Evolutionary conservation across 2,329 filamentous ascomycete genomes (phyloP).

Genomic region (Didymella arachidicola): DNA sequence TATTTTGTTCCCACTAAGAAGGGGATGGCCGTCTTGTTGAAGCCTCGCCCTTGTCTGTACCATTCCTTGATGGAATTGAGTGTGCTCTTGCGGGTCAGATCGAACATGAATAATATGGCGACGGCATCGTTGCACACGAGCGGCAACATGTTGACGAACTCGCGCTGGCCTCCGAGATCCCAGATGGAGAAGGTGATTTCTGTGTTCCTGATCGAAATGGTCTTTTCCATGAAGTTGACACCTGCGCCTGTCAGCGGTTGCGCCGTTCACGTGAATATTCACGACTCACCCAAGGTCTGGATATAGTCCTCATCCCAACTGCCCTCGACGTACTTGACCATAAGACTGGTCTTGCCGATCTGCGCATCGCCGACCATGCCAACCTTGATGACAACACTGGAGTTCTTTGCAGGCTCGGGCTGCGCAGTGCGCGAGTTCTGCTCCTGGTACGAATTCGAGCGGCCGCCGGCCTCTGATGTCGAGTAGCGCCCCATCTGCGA

Average conservation of each 20-base stretch:
- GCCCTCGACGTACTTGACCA: slow-evolving; percentile 99
- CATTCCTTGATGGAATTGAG: slow-evolving; percentile 99
- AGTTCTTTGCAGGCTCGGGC: slow-evolving; percentile 56
- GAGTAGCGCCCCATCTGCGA: slow-evolving; percentile 60
- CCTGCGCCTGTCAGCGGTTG: slow-evolving; percentile 58
- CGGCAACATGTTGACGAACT: slow-evolving; percentile 99
- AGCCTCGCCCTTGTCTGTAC: slow-evolving; percentile 96
- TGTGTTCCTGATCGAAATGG: slow-evolving; percentile 97
- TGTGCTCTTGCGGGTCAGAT: slow-evolving; percentile 96
- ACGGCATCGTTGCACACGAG: slow-evolving; percentile 99
- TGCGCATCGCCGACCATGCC: slow-evolving; percentile 99
- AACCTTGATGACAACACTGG: slow-evolving; percentile 94
- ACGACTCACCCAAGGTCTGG: slow-evolving; percentile 78
- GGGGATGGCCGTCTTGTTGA: slow-evolving; percentile 99
- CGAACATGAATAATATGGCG: slow-evolving; percentile 99
- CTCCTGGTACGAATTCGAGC: slow-evolving; percentile 57
- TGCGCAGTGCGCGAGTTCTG: slow-evolving; percentile 55
- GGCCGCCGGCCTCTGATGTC: slow-evolving; percentile 52
- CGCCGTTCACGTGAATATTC: background rate
- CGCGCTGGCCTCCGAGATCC: slow-evolving; percentile 96
- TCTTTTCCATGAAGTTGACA: slow-evolving; percentile 99
- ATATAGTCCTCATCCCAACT: slow-evolving; percentile 99
- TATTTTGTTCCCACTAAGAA: slow-evolving; percentile 98
- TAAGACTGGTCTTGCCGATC: slow-evolving; percentile 97
- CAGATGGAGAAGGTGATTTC: slow-evolving; percentile 99